These are phyloP conservation scores for Taphrina pruni DNA, from an alignment of 1,139 yeast genomes.

Conservation along the genomic window DNA sequence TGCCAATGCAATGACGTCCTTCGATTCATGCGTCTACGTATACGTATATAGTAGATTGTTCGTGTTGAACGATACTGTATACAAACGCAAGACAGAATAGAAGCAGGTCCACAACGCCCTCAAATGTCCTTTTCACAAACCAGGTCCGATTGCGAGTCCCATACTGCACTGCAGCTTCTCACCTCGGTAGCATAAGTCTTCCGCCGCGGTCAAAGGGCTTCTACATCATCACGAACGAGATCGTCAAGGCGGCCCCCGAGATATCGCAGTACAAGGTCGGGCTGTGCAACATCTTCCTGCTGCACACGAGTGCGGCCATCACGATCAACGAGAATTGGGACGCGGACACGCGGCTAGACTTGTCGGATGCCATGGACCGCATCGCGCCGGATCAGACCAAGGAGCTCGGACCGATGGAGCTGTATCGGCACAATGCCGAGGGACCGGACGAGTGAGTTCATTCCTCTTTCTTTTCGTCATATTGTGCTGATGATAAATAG, in stretches of 20 bases:
- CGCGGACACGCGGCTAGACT: constrained; percentile 73
- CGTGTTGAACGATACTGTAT: background rate
- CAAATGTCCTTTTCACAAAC: constrained; percentile 22
- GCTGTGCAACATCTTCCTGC: constrained; percentile 67
- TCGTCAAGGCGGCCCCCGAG: constrained; percentile 59
- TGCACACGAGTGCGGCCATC: constrained; percentile 79
- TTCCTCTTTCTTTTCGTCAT: background rate
- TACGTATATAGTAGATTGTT: no score
- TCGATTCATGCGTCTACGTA: background rate
- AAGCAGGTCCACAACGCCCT: background rate
- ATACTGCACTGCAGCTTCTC: constrained; percentile 42
- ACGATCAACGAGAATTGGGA: constrained; percentile 82
- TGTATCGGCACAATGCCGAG: constrained; percentile 70
- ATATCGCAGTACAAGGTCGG: constrained; percentile 67
- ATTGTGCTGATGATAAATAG: constrained; percentile 54
- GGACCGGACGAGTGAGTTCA: constrained; percentile 53
- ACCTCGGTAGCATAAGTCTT: constrained; percentile 58
- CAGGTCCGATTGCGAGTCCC: background rate
- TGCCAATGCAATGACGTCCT: background rate
- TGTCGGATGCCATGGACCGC: constrained; percentile 66
- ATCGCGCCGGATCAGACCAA: constrained; percentile 63
- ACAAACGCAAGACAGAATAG: background rate
- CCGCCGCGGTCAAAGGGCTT: constrained; percentile 69
- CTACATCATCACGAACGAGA: constrained; percentile 73
- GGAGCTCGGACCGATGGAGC: constrained; percentile 49